A percentile compares a stretch with the other conserved stretches of the same genome.
Evolutionary conservation across 495 filamentous ascomycete species (phyloP).

Genomic region (Neurospora terricola): DNA sequence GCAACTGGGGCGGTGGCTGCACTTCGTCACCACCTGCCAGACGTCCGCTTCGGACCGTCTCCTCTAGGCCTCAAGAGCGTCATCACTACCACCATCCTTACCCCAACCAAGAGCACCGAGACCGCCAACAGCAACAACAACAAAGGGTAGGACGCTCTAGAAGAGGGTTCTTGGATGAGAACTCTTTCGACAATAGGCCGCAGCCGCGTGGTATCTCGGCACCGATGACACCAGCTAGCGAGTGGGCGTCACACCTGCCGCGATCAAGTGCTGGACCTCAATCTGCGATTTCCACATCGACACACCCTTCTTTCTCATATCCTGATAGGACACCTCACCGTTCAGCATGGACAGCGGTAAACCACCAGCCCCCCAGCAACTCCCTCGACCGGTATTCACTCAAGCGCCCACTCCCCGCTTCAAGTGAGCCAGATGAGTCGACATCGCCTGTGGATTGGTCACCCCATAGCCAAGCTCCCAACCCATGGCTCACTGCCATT

Average conservation of each 20-base stretch:
- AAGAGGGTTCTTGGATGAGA: constrained; percentile 4
- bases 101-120: constrained; percentile 1
- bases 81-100: not conserved
- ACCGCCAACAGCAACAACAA: constrained; percentile 2
- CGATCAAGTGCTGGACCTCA: not conserved
- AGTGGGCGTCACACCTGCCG: not conserved
- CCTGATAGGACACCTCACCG: not conserved
- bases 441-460: not conserved
- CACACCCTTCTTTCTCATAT: not conserved
- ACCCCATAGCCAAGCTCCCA: constrained; percentile 12
- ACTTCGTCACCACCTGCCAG: constrained; percentile 1
- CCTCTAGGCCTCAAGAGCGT: constrained; percentile 6
- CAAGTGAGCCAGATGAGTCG: not conserved
- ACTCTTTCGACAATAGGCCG: constrained; percentile 15
- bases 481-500: constrained; percentile 34
- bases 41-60: constrained; percentile 4
- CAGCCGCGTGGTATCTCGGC: constrained; percentile 6
- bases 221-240: constrained; percentile 28
- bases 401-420: not conserved
- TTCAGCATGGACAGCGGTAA: constrained; percentile 9
- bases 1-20: not conserved
- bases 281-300: not conserved
- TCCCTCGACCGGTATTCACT: constrained; percentile 2
- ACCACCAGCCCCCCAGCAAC: constrained; percentile 1
- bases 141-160: not conserved